A percentile compares a stretch with the other conserved stretches of the same genome.
These are phyloP conservation scores for Erythrobasidium hasegawianum DNA, from an alignment of 1,284 basidiomycete species.

Conservation along the genomic window DNA sequence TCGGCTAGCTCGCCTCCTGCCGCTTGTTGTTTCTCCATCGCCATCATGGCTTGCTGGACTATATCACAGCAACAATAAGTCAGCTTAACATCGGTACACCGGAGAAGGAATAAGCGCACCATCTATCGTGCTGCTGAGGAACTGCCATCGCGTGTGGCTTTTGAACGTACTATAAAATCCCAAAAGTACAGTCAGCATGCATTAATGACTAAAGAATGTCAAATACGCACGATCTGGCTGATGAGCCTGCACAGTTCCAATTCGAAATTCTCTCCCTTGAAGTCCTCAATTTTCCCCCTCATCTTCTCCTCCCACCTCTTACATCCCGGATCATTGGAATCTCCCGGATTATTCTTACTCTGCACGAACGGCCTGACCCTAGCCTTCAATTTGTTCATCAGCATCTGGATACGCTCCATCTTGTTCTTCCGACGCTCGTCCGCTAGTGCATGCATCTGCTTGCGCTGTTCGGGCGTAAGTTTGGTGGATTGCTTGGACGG, in stretches of 20 bases:
- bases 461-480: slow-evolving; percentile 75
- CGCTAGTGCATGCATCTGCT: slow-evolving; percentile 75
- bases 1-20: slow-evolving; percentile 79
- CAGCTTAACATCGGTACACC: too few species aligned
- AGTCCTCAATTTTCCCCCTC: slow-evolving; percentile 82
- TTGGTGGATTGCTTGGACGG: slow-evolving; percentile 57
- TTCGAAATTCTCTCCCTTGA: slow-evolving; percentile 97
- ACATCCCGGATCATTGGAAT: slow-evolving; percentile 75
- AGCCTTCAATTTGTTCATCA: slow-evolving; percentile 74
- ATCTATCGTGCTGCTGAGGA: slow-evolving; percentile 52
- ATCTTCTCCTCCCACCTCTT: slow-evolving; percentile 73
- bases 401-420: slow-evolving; percentile 65
- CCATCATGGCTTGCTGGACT: slow-evolving; percentile 59
- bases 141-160: slow-evolving; percentile 78
- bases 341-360: slow-evolving; percentile 83
- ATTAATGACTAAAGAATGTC: too few species aligned
- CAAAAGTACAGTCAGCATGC: neutral
- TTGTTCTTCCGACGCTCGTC: slow-evolving; percentile 71
- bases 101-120: neutral
- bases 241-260: slow-evolving; percentile 58
- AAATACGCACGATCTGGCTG: slow-evolving; percentile 54
- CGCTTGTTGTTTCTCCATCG: slow-evolving; percentile 85
- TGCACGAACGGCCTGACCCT: slow-evolving; percentile 82
- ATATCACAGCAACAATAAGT: neutral
- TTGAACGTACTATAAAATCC: slow-evolving; percentile 69